Evolutionary conservation across 202 grass and related monocot genomes (phyloP).

Genomic region (Tripidium arundinaceum): DNA sequence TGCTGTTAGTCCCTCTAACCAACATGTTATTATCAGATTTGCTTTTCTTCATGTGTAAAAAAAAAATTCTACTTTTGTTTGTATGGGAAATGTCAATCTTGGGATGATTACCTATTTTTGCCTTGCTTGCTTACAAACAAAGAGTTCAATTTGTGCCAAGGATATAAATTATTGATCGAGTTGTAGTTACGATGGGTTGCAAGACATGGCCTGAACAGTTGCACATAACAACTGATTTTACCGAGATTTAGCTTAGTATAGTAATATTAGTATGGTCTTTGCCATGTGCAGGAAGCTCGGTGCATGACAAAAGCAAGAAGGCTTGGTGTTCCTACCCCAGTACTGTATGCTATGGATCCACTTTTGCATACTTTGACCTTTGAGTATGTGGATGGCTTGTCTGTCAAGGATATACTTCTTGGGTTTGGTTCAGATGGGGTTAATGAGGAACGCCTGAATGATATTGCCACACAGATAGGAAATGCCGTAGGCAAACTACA

Average conservation of each 20-base stretch:
- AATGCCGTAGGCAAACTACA: conserved; percentile 83
- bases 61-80: conserved; percentile 23
- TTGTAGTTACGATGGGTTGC: conserved; percentile 14
- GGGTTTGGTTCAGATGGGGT: conserved; percentile 75
- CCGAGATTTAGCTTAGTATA: conserved; percentile 12
- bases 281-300: conserved; percentile 65
- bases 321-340: conserved; percentile 88
- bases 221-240: neutral
- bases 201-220: no score
- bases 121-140: neutral
- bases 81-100: neutral
- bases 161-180: conserved; percentile 7
- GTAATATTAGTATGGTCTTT: neutral
- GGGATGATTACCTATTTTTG: neutral
- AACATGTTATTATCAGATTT: conserved; percentile 10
- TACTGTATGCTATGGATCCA: conserved; percentile 82
- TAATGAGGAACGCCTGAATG: conserved; percentile 54
- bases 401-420: conserved; percentile 85
- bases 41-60: neutral
- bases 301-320: conserved; percentile 95
- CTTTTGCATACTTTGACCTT: conserved; percentile 78
- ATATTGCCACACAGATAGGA: conserved; percentile 82
- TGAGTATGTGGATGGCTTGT: conserved; percentile 72
- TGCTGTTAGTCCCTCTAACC: conserved; percentile 46
- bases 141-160: neutral